Conservation (phyloP, 768 basidiomycete genomes). For the Daedaleopsis nitida region DNA sequence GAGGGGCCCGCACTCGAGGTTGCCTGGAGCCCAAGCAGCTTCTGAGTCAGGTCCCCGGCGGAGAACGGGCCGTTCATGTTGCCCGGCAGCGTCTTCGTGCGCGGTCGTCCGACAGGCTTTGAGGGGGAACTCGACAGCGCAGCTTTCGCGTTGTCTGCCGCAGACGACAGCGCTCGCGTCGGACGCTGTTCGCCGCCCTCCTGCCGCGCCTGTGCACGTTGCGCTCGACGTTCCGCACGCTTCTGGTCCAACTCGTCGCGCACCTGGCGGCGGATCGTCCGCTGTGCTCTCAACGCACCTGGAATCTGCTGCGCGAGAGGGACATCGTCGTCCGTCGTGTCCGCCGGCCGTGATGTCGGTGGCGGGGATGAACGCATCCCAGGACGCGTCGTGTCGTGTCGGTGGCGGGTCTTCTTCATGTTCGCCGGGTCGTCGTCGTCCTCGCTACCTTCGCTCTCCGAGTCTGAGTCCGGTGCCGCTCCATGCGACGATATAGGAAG, state of each 20-base stretch:
- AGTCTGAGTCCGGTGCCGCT: constrained; percentile 2
- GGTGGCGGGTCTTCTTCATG: background rate
- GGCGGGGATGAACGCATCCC: constrained; percentile 17
- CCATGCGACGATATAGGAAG: constrained; percentile 27
- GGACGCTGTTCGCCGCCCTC: constrained; percentile 8
- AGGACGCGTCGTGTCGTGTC: constrained; percentile 19
- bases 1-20: constrained; percentile 8
- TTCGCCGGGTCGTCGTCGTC: constrained; percentile 28
- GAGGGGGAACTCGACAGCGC: constrained; percentile 14
- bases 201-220: constrained; percentile 14
- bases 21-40: constrained; percentile 54
- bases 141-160: constrained; percentile 25
- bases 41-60: constrained; percentile 59
- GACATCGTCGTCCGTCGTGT: constrained; percentile 62
- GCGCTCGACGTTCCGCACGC: constrained; percentile 35
- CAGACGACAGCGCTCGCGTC: constrained; percentile 25
- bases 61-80: constrained; percentile 44
- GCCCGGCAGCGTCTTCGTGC: constrained; percentile 48
- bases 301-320: constrained; percentile 85
- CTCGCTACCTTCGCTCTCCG: constrained; percentile 46
- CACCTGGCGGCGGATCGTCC: constrained; percentile 73
- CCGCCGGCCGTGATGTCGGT: constrained; percentile 25
- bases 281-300: constrained; percentile 80
- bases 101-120: constrained; percentile 35
- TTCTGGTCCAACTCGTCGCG: constrained; percentile 66